phyloP scores from a whole-genome alignment of 805 yeast genomes.

The Saccharomyces mikatae region DNA sequence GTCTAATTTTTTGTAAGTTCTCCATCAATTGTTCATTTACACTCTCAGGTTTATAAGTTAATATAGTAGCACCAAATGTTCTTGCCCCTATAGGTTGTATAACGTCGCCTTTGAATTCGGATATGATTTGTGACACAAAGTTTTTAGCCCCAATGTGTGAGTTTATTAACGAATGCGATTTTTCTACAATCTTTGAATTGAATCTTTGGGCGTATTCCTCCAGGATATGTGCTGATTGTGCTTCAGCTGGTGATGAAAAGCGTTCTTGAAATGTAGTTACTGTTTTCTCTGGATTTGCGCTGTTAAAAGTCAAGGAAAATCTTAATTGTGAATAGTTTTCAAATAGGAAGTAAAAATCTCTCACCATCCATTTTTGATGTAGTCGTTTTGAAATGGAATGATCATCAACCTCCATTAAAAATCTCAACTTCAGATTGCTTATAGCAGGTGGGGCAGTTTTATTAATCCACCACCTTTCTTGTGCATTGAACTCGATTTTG shows the following conservation, averaged over 20 bases:
- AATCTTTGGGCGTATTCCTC: conserved; percentile 40
- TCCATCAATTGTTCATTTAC: conserved; percentile 10
- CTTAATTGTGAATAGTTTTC: conserved; percentile 63
- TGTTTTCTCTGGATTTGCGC: conserved; percentile 45
- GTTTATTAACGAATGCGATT: conserved; percentile 35
- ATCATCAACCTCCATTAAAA: conserved; percentile 58
- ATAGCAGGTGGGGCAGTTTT: conserved; percentile 42
- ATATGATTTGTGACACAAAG: conserved; percentile 33
- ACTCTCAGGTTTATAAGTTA: conserved; percentile 49
- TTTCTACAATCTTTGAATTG: conserved; percentile 44
- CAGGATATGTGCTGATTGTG: conserved; percentile 38
- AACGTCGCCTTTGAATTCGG: conserved; percentile 33
- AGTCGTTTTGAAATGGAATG: conserved; percentile 48
- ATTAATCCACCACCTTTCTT: conserved; percentile 59
- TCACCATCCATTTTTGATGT: conserved; percentile 37
- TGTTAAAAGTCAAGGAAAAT: conserved; percentile 50
- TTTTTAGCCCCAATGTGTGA: conserved; percentile 10
- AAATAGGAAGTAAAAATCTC: conserved; percentile 65
- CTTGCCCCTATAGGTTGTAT: conserved; percentile 56
- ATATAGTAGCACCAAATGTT: conserved; percentile 50
- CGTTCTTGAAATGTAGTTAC: conserved; percentile 30
- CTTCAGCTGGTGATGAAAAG: conserved; percentile 5
- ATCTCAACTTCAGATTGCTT: conserved; percentile 16
- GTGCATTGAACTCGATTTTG: conserved; percentile 27
- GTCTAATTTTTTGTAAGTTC: conserved; percentile 53